A percentile compares a stretch with the other conserved stretches of the same genome.
Evolutionary conservation across 2,329 filamentous ascomycete genomes (phyloP).

Genomic region (Diaporthe citrichinensis): DNA sequence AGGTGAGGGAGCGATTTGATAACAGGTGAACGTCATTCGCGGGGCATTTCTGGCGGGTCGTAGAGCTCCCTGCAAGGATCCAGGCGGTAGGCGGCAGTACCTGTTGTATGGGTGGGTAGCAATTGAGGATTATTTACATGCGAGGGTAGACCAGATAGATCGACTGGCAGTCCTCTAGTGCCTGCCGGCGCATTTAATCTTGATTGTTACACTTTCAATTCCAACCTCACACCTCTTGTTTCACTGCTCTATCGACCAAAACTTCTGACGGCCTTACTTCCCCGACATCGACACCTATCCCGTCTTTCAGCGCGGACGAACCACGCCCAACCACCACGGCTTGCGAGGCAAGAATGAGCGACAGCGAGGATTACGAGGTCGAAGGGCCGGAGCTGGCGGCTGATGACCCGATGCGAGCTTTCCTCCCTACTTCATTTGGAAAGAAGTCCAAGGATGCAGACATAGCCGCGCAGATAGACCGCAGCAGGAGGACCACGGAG

Average conservation of each 20-base stretch:
- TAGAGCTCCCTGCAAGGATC: conserved; percentile 17
- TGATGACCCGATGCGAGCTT: conserved; percentile 81
- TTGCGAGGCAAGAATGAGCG: conserved; percentile 63
- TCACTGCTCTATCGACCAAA: neutral
- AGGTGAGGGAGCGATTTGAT: conserved; percentile 17
- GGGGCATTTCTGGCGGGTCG: conserved; percentile 35
- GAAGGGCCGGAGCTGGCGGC: conserved; percentile 67
- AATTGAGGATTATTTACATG: conserved; percentile 21
- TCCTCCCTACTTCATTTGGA: conserved; percentile 87
- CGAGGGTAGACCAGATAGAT: neutral
- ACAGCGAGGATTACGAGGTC: conserved; percentile 72
- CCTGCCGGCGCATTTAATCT: conserved; percentile 24
- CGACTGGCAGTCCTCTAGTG: neutral
- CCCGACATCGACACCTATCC: neutral
- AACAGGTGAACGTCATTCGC: conserved; percentile 40
- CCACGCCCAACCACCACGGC: neutral
- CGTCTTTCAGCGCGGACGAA: neutral
- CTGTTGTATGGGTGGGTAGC: neutral
- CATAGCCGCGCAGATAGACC: conserved; percentile 84
- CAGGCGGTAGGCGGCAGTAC: neutral
- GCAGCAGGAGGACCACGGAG: conserved; percentile 74
- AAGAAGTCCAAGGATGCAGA: conserved; percentile 83
- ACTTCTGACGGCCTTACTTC: neutral
- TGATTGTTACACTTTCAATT: neutral
- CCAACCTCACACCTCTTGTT: neutral